Percentiles rank a stretch among this genome's conserved stretches.
These are phyloP conservation scores for Piper betle DNA, from an alignment of 164 flowering plant species.

Conservation along the genomic window DNA sequence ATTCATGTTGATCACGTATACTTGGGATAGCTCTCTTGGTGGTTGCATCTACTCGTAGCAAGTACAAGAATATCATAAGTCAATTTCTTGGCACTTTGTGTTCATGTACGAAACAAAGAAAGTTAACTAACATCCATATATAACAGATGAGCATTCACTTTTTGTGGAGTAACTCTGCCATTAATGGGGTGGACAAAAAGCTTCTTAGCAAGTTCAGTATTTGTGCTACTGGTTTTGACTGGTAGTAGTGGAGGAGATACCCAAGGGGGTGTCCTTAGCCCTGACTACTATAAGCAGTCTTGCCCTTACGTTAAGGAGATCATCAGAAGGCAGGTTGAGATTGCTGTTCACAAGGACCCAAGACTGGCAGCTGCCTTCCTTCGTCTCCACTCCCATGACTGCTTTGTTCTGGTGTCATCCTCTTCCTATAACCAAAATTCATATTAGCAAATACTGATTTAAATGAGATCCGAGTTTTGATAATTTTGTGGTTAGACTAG, in stretches of 20 bases:
- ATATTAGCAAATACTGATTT: too few species aligned
- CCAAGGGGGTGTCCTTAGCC: conserved; percentile 15
- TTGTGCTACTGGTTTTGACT: not conserved
- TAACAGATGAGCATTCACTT: not conserved
- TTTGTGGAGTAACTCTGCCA: not conserved
- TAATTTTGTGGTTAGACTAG: too few species aligned
- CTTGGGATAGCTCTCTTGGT: conserved; percentile 5
- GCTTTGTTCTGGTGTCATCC: conserved; percentile 56
- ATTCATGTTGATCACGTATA: not conserved
- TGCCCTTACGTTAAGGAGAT: conserved; percentile 57
- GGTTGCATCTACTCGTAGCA: conserved; percentile 14
- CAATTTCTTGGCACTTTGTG: not conserved
- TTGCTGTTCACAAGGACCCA: conserved; percentile 47
- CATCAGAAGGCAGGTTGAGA: conserved; percentile 36
- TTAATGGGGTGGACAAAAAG: conserved; percentile 1
- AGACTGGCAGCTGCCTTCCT: conserved; percentile 70
- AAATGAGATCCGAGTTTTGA: too few species aligned
- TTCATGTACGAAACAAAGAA: not conserved
- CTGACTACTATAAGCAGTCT: conserved; percentile 42
- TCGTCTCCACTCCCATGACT: conserved; percentile 75
- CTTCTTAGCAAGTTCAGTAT: conserved; percentile 5
- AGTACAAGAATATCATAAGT: not conserved
- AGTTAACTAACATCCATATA: not conserved
- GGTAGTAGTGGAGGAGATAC: conserved; percentile 5
- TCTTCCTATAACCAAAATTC: not conserved